These are phyloP conservation scores for Asterophora lycoperdoides DNA, from an alignment of 768 basidiomycete species.

Conservation along the genomic window DNA sequence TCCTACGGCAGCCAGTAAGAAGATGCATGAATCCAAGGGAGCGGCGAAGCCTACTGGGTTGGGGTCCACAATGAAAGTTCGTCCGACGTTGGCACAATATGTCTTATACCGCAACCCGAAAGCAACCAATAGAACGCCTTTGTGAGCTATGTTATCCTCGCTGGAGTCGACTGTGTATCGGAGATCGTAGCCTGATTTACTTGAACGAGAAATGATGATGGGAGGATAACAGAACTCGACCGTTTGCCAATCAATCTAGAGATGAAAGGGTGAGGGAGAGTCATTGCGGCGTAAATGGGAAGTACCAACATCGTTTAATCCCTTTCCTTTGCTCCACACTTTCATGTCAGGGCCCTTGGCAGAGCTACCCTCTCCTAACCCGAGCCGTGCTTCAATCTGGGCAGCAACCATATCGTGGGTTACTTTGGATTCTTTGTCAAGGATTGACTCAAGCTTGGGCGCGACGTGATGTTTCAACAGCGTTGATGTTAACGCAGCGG, in stretches of 20 bases:
- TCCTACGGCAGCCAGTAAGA: slow-evolving; percentile 45
- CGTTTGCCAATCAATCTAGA: slow-evolving; percentile 81
- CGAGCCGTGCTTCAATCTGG: slow-evolving; percentile 84
- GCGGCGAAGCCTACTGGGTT: slow-evolving; percentile 52
- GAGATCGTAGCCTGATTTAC: slow-evolving; percentile 81
- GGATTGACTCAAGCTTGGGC: slow-evolving; percentile 81
- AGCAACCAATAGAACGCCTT: slow-evolving; percentile 83
- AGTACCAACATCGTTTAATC: slow-evolving; percentile 63
- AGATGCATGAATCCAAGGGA: neutral
- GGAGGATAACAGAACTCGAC: slow-evolving; percentile 94
- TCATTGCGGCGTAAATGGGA: neutral
- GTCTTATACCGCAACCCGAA: slow-evolving; percentile 90
- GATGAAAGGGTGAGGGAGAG: slow-evolving; percentile 2
- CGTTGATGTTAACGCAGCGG: slow-evolving; percentile 78
- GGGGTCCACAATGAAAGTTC: slow-evolving; percentile 95
- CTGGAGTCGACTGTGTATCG: slow-evolving; percentile 84
- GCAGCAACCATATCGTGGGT: slow-evolving; percentile 82
- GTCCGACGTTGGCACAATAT: slow-evolving; percentile 88
- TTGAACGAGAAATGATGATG: slow-evolving; percentile 91
- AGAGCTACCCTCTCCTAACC: slow-evolving; percentile 73
- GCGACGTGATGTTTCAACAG: slow-evolving; percentile 83
- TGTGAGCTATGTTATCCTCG: slow-evolving; percentile 74
- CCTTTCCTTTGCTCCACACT: slow-evolving; percentile 81
- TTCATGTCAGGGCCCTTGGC: slow-evolving; percentile 89
- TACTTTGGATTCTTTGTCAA: slow-evolving; percentile 89